Evolutionary conservation across 1,284 basidiomycete genomes (phyloP).

Genomic region (Taiwanofungus camphoratus): DNA sequence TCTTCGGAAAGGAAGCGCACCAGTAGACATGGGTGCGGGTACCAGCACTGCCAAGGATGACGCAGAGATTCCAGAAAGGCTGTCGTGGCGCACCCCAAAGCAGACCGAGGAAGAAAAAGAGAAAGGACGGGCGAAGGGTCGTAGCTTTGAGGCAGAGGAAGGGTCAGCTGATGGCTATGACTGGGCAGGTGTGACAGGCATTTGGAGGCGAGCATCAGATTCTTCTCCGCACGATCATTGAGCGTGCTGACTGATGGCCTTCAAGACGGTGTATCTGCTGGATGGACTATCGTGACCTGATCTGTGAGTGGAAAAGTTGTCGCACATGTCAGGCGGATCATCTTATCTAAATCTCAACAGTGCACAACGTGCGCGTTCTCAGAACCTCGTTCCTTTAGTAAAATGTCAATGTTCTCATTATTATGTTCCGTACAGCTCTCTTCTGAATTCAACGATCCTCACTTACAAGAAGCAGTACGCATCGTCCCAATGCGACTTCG

Average conservation of each 20-base stretch:
- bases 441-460: constrained; percentile 26
- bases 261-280: constrained; percentile 44
- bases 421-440: constrained; percentile 20
- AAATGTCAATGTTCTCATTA: not conserved
- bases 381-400: constrained; percentile 7
- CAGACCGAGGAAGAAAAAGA: not conserved
- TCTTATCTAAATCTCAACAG: no score
- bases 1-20: constrained; percentile 7
- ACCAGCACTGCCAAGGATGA: not conserved
- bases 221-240: not conserved
- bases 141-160: constrained; percentile 3
- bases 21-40: constrained; percentile 1
- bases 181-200: constrained; percentile 52
- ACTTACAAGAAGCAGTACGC: constrained; percentile 44
- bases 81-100: not conserved
- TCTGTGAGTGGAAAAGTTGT: constrained; percentile 40
- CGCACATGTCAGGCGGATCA: no score
- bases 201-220: constrained; percentile 38
- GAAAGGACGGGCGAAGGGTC: constrained; percentile 11
- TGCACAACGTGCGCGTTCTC: constrained; percentile 30
- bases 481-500: constrained; percentile 49
- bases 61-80: no score
- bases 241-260: not conserved
- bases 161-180: constrained; percentile 44
- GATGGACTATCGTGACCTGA: constrained; percentile 50